Conservation (phyloP, 345 rosid genomes). For the Angophora floribunda region DNA sequence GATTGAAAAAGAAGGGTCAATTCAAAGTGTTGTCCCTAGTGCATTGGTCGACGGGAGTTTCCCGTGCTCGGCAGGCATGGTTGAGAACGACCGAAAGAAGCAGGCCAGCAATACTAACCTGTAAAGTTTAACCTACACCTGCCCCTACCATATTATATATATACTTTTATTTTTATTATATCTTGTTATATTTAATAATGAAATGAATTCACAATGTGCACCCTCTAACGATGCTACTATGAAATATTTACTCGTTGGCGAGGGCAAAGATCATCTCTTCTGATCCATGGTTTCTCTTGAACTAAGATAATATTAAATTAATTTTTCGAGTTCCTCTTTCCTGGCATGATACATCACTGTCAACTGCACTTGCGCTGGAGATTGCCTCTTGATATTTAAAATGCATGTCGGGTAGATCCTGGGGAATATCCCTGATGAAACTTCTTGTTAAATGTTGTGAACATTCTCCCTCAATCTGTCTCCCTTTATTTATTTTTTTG, state of each 20-base stretch:
- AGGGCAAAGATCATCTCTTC: neutral
- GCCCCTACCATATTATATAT: neutral
- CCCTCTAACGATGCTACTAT: fast-evolving
- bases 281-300: neutral
- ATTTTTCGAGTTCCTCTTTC: neutral
- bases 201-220: neutral
- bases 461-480: fast-evolving
- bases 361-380: neutral
- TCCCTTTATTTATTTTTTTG: fast-evolving
- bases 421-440: neutral
- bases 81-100: neutral
- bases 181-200: neutral
- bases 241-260: neutral
- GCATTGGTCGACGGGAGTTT: neutral
- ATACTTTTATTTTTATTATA: neutral
- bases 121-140: neutral
- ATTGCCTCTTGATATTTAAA: neutral
- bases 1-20: neutral
- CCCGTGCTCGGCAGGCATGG: neutral
- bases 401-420: neutral
- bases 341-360: neutral
- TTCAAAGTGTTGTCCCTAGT: neutral
- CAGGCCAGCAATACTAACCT: neutral
- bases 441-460: neutral
- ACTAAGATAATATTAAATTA: neutral